Base-by-base conservation (phyloP, 805 yeast species). In the Debaryomyces maramus region DNA sequence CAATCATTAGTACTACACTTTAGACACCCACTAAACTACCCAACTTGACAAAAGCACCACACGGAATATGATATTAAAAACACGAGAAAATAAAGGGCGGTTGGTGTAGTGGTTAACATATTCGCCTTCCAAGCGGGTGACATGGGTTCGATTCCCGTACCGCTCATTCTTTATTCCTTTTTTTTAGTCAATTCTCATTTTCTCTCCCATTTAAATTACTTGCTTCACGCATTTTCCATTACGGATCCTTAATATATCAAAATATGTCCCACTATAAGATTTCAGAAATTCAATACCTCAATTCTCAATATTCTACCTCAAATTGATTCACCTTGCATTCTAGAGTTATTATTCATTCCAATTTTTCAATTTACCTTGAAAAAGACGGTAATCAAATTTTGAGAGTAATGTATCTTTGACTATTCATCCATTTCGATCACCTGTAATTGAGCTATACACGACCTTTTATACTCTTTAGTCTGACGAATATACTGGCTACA, bases 61-160 rank as follows among this genome's bases (percentile, higher is more conserved):
- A n/a, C n/a, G n/a, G n/a, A n/a, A n/a, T n/a, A n/a, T n/a, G n/a
- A n/a, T n/a, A n/a, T n/a, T n/a, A n/a, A n/a, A n/a, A n/a, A n/a
- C n/a, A n/a, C n/a, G n/a, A n/a, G n/a, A n/a, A n/a, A n/a, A n/a
- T n/a, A 24, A 7, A 17, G 88, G 88, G 84, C 80, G 84, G 83
- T 82, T 84, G 81, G 91, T 84, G 88, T 83, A 84, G 87, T 81
- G 90, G 91, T 80, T 81, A 84, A 80, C 87, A 84, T 83, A 72
- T 80, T 78, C 80, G 88, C 89, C 89, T 84, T 85, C 90, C 90
- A 84, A 85, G 90, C 88, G 80, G 80, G 83, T 72, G 90, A 80
- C 88, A 82, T 78, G 90, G 89, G 91, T 84, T 84, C 91, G 89
- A 84, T 81, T 84, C 91, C 85, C 88, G 84, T 80, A 81, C 82